Conservation (phyloP, 495 filamentous ascomycete species). For the Podospora sp. region DNA sequence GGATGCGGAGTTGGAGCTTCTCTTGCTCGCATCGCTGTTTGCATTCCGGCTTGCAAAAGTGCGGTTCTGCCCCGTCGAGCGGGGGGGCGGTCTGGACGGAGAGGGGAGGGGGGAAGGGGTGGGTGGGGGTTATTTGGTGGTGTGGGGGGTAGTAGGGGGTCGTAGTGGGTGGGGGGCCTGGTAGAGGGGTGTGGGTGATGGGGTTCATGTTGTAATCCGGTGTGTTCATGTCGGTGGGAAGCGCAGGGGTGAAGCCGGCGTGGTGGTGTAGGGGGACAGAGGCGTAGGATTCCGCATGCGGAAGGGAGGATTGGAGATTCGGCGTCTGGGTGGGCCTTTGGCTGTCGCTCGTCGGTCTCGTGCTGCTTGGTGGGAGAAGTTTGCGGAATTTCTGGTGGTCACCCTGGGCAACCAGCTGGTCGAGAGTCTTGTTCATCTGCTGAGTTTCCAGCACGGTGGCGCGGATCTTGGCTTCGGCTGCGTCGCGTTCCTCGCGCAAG, state of each 20-base stretch:
- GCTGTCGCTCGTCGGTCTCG: too few relatives aligned
- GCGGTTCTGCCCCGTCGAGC: background rate
- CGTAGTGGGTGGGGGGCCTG: too few relatives aligned
- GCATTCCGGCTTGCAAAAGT: background rate
- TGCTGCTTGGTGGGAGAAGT: background rate
- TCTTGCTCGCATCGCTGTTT: conserved; percentile 3
- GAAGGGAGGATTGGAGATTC: too few relatives aligned
- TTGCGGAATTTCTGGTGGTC: background rate
- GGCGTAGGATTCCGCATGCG: too few relatives aligned
- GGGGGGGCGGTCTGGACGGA: background rate
- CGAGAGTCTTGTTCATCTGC: background rate
- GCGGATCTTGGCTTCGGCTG: background rate
- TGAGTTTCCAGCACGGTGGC: background rate
- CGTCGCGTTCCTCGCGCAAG: conserved; percentile 1
- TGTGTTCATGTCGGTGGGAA: too few relatives aligned
- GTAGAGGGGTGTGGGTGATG: too few relatives aligned
- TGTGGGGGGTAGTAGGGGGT: too few relatives aligned
- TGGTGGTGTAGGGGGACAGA: too few relatives aligned
- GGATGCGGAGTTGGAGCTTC: background rate
- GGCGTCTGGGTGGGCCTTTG: background rate
- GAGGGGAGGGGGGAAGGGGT: background rate
- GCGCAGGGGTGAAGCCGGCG: too few relatives aligned
- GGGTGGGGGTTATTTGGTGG: background rate
- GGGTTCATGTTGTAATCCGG: too few relatives aligned
- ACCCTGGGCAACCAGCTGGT: background rate